These are phyloP conservation scores for Pyrenochaeta sp. DNA, from an alignment of 2,329 filamentous ascomycete species.

Conservation along the genomic window DNA sequence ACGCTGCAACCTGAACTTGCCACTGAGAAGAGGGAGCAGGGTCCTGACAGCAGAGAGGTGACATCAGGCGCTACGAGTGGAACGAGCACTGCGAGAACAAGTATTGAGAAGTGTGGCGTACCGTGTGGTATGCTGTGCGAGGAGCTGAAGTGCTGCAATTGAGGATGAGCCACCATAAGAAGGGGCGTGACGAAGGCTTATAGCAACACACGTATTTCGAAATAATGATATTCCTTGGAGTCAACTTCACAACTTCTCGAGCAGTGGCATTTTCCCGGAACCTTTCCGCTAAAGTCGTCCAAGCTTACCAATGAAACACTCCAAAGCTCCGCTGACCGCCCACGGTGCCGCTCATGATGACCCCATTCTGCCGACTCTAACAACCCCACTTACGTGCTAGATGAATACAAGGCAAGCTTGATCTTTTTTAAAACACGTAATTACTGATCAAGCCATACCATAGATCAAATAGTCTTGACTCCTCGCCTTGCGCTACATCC, in stretches of 20 bases:
- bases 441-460: not conserved
- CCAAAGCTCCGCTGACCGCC: constrained; percentile 17
- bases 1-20: constrained; percentile 73
- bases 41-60: constrained; percentile 5
- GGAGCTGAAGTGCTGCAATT: constrained; percentile 57
- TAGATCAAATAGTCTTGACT: not conserved
- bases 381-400: constrained; percentile 6
- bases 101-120: constrained; percentile 58
- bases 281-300: constrained; percentile 7
- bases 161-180: not conserved
- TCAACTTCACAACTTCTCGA: not conserved
- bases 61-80: constrained; percentile 15
- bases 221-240: not conserved
- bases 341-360: constrained; percentile 1
- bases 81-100: constrained; percentile 30
- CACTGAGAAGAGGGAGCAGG: not conserved
- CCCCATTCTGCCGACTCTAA: constrained; percentile 8
- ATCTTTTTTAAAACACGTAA: not conserved
- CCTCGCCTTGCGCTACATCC: not conserved
- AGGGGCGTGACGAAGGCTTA: not conserved
- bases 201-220: not conserved
- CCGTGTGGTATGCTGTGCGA: constrained; percentile 62
- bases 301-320: constrained; percentile 14
- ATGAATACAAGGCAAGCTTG: not conserved
- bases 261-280: constrained; percentile 1